Base-by-base conservation (phyloP, 2,329 filamentous ascomycete species). In the Stagonosporopsis cucurbitacearum region DNA sequence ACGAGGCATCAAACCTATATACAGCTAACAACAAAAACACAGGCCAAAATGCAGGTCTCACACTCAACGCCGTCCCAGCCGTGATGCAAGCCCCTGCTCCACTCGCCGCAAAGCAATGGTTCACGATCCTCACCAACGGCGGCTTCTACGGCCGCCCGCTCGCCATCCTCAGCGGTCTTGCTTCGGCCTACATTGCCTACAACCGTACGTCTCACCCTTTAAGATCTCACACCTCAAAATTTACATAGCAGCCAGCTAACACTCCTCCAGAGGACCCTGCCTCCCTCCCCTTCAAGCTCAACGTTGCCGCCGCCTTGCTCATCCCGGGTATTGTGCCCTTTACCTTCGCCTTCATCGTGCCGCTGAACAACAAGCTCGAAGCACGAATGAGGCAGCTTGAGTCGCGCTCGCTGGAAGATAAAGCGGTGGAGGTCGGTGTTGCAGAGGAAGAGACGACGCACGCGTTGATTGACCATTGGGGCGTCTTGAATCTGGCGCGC, bases 101-200 rank as follows among this genome's bases (percentile, higher is more conserved):
- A 1, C 72, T 86, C 11, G 80, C 86, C 57, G 80, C 83, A 28
- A 77, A 76, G 35, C 85, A 87, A 72, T 88, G 84, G 84, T 64
- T 70, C 54, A 75, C 68, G 36, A 69, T 79, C 54, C 82, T 75
- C 70, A 64, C 70, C 17, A 61, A 66, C 2, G 81, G 80, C 46
- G 76, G 64, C 68, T 49, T 57, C 63, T 50, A 77, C 35, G 77
- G 80, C 19, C 77, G 79, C 0, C 58, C 73, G 1, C 54, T 80
- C 8, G 71, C 78, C 6, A 53, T 79, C n/a, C 23, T 80, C 23
- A 75, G 79, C 4, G 73, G 75, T 1, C 50, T 78, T 1, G 71
- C 78, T 2, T 81, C 80, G 57, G 72, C 73, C 43, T 83, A 75
- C 57, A 75, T 86, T 3, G 80, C 82, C 1, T 81, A 77, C 50